These are phyloP conservation scores for Arthrocladium fulminans DNA, from an alignment of 2,329 filamentous ascomycete species.

Conservation along the genomic window DNA sequence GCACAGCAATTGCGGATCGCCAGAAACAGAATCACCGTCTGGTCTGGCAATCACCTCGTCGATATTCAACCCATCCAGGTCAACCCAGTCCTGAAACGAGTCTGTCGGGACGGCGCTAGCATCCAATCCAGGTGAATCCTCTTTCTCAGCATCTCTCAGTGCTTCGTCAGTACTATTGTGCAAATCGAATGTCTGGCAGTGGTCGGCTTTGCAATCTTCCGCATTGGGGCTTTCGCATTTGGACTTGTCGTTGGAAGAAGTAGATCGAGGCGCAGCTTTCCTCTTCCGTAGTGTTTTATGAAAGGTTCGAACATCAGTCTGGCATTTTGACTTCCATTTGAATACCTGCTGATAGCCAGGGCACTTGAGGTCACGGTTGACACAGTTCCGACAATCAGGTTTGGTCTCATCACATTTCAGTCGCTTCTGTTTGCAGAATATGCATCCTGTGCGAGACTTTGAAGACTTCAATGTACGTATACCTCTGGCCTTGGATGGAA, in stretches of 20 bases:
- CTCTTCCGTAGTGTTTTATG: neutral
- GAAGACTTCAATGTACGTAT: neutral
- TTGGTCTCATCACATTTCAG: conserved; percentile 26
- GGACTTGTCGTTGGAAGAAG: neutral
- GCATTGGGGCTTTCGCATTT: neutral
- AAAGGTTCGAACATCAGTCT: neutral
- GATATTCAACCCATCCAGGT: neutral
- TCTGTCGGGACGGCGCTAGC: neutral
- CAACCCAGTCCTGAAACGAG: neutral
- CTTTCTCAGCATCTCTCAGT: neutral
- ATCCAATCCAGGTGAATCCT: neutral
- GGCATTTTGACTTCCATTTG: neutral
- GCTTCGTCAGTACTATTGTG: neutral
- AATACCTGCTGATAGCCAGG: neutral
- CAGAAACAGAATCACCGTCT: neutral
- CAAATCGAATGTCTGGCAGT: neutral
- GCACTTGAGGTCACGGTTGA: conserved; percentile 21
- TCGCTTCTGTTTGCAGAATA: conserved; percentile 1
- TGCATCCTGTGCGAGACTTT: neutral
- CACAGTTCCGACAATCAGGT: conserved; percentile 23
- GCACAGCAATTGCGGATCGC: neutral
- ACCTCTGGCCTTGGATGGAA: neutral
- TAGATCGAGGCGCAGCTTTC: neutral
- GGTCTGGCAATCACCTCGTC: neutral
- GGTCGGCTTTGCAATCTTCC: neutral